Base-by-base conservation (phyloP, 2,329 filamentous ascomycete genomes). In the Trichoderma afroharzianum region DNA sequence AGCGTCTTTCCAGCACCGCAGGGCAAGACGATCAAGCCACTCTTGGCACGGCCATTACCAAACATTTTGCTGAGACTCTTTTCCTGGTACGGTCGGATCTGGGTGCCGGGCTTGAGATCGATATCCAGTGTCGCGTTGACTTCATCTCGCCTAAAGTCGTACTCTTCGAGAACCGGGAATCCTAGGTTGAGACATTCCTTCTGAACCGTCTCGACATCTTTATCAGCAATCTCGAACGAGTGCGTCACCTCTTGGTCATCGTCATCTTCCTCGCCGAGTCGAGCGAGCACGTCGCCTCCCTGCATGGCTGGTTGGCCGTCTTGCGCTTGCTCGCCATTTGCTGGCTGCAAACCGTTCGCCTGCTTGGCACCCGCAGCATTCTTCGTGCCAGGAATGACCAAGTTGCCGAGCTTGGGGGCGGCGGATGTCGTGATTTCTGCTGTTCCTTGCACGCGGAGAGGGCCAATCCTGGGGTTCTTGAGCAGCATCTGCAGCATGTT, bases 51-150 rank as follows among this genome's bases (percentile, higher is more conserved):
- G 63, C 95, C 95, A 79, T 99, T 99, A 79, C 96, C 95, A 80
- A 99, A 99, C 96, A 99, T 99, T 82, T 99, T 99, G 84, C 93
- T 97, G 11, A 99, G 85, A 75, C 94, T 97, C 83, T 98, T 97
- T 81, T 99, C 96, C 80, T 99, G 96, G 77, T 99, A 99, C 73
- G 97, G 84, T 79, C 95, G 91, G 79, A 98, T 98, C 78, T 95
- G 92, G 0, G 95, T 95, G 71, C 91, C 91, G 0, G 95, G 95
- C 76, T 93, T 93, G 63, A 98, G 85, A 80, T 98, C 95, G 76
- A 99, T 99, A 71, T 98, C 94, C 43, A 99, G 85, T 64, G 93
- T 97, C 1, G 95, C 89, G 77, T 98, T 99, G 76, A 90, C 88
- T 73, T 93, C 89, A 79, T 99, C 96, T 76, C 96, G 95, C 71